These are phyloP conservation scores for Populus ilicifolia DNA, from an alignment of 345 rosid genomes.

Conservation along the genomic window DNA sequence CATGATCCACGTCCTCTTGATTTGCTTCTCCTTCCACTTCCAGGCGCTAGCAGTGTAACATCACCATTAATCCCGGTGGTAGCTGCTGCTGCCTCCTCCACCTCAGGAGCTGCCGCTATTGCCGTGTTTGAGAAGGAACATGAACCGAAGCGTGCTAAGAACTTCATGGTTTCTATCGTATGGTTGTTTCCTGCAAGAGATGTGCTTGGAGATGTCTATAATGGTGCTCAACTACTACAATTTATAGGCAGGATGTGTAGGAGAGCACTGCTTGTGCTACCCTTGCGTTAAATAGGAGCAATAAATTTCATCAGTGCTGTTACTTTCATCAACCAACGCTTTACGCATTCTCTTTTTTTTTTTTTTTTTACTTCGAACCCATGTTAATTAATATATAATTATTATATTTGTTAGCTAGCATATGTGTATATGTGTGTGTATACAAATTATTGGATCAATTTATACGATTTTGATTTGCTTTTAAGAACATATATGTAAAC, in stretches of 20 bases:
- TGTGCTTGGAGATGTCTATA: not conserved
- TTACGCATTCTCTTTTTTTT: too few species aligned
- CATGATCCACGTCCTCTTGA: conserved; percentile 1
- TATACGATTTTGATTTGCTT: too few species aligned
- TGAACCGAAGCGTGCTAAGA: conserved; percentile 21
- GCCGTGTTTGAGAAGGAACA: conserved; percentile 14
- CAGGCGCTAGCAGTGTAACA: not conserved
- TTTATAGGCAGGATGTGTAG: not conserved
- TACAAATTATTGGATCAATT: too few species aligned
- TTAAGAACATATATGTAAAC: too few species aligned
- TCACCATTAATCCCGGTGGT: not conserved
- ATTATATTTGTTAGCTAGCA: too few species aligned
- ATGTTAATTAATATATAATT: too few species aligned
- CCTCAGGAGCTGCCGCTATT: not conserved
- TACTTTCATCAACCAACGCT: too few species aligned
- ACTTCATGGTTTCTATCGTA: conserved; percentile 17
- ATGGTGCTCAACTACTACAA: not conserved
- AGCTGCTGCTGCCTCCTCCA: not conserved
- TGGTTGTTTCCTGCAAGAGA: not conserved
- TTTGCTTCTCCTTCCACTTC: not conserved
- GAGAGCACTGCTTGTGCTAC: not conserved
- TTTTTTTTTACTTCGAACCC: too few species aligned
- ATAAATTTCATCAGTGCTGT: too few species aligned
- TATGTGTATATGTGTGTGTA: too few species aligned
- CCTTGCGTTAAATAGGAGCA: not conserved